These are phyloP conservation scores for Melaleuca alternifolia DNA, from an alignment of 345 rosid species.

Conservation along the genomic window DNA sequence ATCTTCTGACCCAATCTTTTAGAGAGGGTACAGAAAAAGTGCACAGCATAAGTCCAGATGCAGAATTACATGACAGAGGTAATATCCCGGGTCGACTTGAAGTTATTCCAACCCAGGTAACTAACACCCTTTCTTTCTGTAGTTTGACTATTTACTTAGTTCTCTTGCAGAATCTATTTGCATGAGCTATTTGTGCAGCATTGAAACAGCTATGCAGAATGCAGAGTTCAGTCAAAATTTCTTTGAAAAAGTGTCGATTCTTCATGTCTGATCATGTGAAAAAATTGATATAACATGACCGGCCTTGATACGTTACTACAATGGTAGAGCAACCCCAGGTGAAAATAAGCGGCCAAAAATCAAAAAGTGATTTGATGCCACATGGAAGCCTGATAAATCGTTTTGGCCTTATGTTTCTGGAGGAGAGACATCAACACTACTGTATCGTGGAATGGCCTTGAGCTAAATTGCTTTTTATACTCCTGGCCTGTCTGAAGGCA, in stretches of 20 bases:
- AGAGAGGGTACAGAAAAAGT: constrained; percentile 3
- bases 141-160: not conserved
- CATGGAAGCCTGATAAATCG: not conserved
- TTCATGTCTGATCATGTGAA: too few species aligned
- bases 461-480: not conserved
- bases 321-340: too few species aligned
- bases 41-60: constrained; percentile 7
- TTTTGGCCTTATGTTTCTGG: not conserved
- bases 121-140: not conserved
- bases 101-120: constrained; percentile 19
- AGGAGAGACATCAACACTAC: constrained; percentile 15
- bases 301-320: not conserved
- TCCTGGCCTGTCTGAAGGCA: not conserved
- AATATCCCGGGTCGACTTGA: constrained; percentile 14
- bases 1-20: not conserved
- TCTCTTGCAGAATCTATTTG: not conserved
- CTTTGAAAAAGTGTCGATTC: too few species aligned
- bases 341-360: not conserved
- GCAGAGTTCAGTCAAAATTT: too few species aligned
- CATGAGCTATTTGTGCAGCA: not conserved
- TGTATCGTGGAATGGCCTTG: not conserved
- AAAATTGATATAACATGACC: too few species aligned
- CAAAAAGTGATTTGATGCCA: not conserved
- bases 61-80: constrained; percentile 1
- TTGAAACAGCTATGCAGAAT: too few species aligned